phyloP scores from a whole-genome alignment of 305 asterid genomes.

The Rubia peregrina region DNA sequence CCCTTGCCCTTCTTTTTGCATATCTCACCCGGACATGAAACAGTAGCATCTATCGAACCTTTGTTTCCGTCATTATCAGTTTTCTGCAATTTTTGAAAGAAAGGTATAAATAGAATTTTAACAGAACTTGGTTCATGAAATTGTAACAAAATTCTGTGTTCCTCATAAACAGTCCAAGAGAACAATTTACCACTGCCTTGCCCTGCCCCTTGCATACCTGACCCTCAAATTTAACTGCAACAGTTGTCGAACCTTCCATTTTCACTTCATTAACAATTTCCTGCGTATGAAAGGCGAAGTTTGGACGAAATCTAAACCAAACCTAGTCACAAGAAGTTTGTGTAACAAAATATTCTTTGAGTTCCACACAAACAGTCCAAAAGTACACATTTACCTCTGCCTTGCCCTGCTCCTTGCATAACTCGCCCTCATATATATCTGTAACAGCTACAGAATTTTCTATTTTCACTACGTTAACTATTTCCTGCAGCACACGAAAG shows the following conservation, averaged over 20 bases:
- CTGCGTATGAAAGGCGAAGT: background rate
- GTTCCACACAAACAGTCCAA: no score
- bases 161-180: no score
- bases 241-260: background rate
- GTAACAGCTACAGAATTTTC: background rate
- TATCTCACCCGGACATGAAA: background rate
- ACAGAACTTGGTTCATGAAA: background rate
- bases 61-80: background rate
- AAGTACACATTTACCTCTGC: background rate
- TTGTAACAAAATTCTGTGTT: background rate
- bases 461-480: background rate
- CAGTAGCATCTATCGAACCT: background rate
- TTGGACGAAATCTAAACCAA: background rate
- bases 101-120: background rate
- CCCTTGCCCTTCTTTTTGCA: no score
- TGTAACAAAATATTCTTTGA: background rate
- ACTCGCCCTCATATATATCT: background rate
- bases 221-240: background rate
- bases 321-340: background rate
- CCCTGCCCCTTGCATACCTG: background rate
- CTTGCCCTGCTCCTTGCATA: background rate
- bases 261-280: background rate
- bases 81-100: background rate
- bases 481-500: background rate
- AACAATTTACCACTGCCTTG: no score